phyloP scores from a whole-genome alignment of 164 flowering plant species.

The Macadamia integrifolia region DNA sequence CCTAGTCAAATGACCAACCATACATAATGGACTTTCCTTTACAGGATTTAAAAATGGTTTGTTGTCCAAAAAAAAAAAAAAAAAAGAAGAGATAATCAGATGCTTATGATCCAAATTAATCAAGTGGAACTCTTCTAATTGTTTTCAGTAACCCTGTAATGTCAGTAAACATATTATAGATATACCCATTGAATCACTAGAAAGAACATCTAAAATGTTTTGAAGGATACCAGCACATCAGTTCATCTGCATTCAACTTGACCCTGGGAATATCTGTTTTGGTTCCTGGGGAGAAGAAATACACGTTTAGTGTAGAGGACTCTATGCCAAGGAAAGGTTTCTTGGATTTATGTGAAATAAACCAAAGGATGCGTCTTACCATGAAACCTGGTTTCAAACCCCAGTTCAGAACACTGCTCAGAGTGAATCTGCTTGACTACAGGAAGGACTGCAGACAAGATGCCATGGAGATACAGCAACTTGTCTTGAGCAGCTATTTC shows the following conservation, averaged over 20 bases:
- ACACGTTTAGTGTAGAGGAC: neutral
- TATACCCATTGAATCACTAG: neutral
- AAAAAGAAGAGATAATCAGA: neutral
- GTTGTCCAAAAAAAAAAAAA: neutral
- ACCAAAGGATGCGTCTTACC: constrained; percentile 32
- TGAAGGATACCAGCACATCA: constrained; percentile 85
- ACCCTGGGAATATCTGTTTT: constrained; percentile 59
- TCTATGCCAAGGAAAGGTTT: neutral
- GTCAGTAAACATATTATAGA: neutral
- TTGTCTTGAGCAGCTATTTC: constrained; percentile 74
- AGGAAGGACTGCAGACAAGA: constrained; percentile 85
- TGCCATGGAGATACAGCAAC: constrained; percentile 64
- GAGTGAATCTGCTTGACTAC: constrained; percentile 64
- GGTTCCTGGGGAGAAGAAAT: constrained; percentile 40
- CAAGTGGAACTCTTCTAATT: too few relatives aligned
- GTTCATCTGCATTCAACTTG: constrained; percentile 79
- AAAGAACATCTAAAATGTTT: neutral
- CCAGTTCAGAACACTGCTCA: constrained; percentile 76
- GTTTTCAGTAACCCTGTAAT: neutral
- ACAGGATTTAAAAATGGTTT: too few relatives aligned
- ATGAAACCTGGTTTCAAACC: constrained; percentile 56
- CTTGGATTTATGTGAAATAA: neutral
- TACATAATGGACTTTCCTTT: neutral
- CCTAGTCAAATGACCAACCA: too few relatives aligned
- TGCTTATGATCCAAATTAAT: neutral